Evolutionary conservation across 768 basidiomycete species (phyloP), one percentile per base, ranked within the genome.

Genomic region (Ramaria sp.): DNA sequence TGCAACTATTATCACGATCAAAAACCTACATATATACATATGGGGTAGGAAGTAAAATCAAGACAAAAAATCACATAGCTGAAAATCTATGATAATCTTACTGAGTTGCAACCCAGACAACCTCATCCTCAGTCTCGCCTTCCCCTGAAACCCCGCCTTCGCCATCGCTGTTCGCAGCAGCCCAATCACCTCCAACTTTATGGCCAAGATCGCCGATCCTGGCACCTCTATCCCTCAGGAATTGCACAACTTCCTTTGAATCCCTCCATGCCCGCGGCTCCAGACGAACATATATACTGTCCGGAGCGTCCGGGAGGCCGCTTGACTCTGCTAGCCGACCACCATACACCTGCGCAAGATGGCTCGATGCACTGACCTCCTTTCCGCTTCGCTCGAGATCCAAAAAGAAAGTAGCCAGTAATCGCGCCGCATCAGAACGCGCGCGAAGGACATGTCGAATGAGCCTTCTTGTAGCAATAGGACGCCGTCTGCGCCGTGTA

Each of bases 361-460:
- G 74, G 64, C 72, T 58, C 51, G 70, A 67, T 57, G 74, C 65
- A 70, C 78, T 57, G 69, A 78, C 71, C 71, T 79, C 52, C 56
- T 65, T 71, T 48, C 71, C 72, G 67, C 65, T 73, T 66, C 24
- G 66, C 60, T 66, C 65, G 9, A 94, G 69, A 52, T 84, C 76
- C 34, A 79, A 76, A 56, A 95, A 79, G 65, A 89, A 83, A 50
- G 69, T 68, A 16, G 83, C 83, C 16, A 97, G 77, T 5, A 82
- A 81, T 57, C 82, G 80, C 34, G 83, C 78, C 15, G 92, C 91
- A 65, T 91, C 82, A 4, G 83, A 77, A n/a, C 94, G 83, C 24
- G 87, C 84, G 16, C 88, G 78, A 50, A 97, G 73, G 55, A 96
- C 87, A 68, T 96, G 90, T 18, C 89, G 86, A 61, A 97, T 82